Evolutionary conservation across 306 rosid genomes (phyloP).

Genomic region (Sesbania bispinosa): DNA sequence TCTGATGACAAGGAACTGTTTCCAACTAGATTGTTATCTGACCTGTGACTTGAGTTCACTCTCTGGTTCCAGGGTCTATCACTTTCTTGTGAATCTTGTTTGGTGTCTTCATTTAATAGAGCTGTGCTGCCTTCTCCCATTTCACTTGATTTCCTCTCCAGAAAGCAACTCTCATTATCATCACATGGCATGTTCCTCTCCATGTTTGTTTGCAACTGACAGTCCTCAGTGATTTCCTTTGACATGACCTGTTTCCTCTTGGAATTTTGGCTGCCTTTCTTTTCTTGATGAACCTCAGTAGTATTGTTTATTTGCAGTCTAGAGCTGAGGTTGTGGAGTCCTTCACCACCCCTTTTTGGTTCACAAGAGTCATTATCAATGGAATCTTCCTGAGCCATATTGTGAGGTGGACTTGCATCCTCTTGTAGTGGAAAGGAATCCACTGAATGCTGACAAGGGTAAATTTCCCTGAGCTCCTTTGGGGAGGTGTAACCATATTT

Average conservation of each 20-base stretch:
- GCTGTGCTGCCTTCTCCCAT: constrained; percentile 13
- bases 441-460: constrained; percentile 44
- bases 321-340: constrained; percentile 23
- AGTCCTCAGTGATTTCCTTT: constrained; percentile 19
- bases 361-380: constrained; percentile 27
- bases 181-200: constrained; percentile 28
- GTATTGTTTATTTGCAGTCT: not conserved
- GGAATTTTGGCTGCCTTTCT: constrained; percentile 26
- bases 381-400: constrained; percentile 46
- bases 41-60: constrained; percentile 16
- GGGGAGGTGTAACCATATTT: constrained; percentile 33
- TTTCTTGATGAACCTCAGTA: constrained; percentile 17
- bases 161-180: constrained; percentile 26
- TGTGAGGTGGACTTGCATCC: constrained; percentile 46
- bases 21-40: constrained; percentile 27
- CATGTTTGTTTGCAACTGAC: constrained; percentile 26
- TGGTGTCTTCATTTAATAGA: constrained; percentile 23
- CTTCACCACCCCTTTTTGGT: constrained; percentile 29
- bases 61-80: constrained; percentile 21
- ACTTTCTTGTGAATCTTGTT: constrained; percentile 30
- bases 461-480: constrained; percentile 43
- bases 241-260: constrained; percentile 16
- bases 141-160: constrained; percentile 33
- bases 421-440: constrained; percentile 61
- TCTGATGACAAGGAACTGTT: constrained; percentile 41